Base-by-base conservation (phyloP, 2,329 filamentous ascomycete species). In the Colletotrichum musae region DNA sequence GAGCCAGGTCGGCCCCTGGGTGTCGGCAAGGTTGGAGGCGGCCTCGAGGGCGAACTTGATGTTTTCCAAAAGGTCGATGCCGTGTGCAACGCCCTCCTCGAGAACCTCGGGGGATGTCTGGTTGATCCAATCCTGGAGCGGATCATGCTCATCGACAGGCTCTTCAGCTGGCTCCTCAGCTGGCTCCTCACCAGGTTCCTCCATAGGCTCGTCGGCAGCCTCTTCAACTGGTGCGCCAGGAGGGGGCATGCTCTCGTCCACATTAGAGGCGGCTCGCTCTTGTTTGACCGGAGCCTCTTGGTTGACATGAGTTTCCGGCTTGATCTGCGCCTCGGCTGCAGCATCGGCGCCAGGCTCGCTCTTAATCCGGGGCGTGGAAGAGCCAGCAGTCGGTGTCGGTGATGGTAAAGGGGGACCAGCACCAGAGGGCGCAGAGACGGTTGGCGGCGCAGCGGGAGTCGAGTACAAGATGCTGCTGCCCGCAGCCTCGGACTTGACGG, bases 31-130 rank as follows among this genome's bases (percentile, higher is more conserved):
- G 10, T 43, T 39, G 18, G 45, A 36, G 5, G 64, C 51, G 13
- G 53, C 43, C 4, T 45, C 10, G 47, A 71, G 45, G 6, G 61
- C 45, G 9, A 39, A 3, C 47, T 70, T 65, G 51, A 71, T 32
- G 13, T 32, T 58, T 13, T 66, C 51, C 12, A 71, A 56, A 6
- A 71, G 41, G 9, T 68, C 53, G 41, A 68, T 41, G 24, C 68
- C 68, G 7, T 47, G 43, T 13, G 39, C 32, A 12, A 68, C 48
- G 9, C 58, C 64, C 7, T 50, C 21, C n/a, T 70, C 68, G 3
- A 70, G 58, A 9, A 47, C 10, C 16, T 70, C 64, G 3, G 50
- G 53, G 7, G 68, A 63, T 9, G 43, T 50, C 18, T 68, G 58
- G 21, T 9, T 56, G 15, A 52, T 24, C 67, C 63, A 61, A 26